Evolutionary conservation across 495 filamentous ascomycete species (phyloP).

Genomic region (Podospora pseudopauciseta): DNA sequence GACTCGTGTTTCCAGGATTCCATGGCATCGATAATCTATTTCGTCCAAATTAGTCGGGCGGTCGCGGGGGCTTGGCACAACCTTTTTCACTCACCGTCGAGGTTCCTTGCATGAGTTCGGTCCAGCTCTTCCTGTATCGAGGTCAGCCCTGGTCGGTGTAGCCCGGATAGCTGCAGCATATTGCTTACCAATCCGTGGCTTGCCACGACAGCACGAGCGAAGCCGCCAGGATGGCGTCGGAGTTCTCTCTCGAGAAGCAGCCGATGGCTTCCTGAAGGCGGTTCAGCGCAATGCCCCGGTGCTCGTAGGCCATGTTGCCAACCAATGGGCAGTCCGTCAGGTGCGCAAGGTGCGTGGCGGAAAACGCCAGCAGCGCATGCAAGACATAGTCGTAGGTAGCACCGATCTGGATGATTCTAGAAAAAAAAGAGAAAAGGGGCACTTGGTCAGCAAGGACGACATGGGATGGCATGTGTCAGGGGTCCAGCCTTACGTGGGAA

Average conservation of each 20-base stretch:
- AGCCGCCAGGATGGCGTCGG: constrained; percentile 87
- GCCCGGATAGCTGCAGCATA: constrained; percentile 32
- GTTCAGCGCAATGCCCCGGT: constrained; percentile 77
- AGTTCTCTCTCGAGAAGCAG: constrained; percentile 78
- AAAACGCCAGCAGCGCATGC: constrained; percentile 86
- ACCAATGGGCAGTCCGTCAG: constrained; percentile 77
- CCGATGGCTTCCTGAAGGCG: constrained; percentile 85
- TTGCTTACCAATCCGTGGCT: constrained; percentile 86
- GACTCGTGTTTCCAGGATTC: constrained; percentile 88
- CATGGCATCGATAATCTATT: constrained; percentile 83
- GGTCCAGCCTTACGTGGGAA: constrained; percentile 69
- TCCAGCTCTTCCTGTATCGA: constrained; percentile 75
- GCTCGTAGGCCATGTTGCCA: constrained; percentile 79
- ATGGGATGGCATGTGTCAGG: constrained; percentile 1
- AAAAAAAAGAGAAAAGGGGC: constrained; percentile 18
- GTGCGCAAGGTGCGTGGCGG: constrained; percentile 87
- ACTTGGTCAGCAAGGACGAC: constrained; percentile 26
- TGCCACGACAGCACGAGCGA: constrained; percentile 95
- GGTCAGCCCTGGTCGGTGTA: constrained; percentile 33
- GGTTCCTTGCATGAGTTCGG: constrained; percentile 85
- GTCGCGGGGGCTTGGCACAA: constrained; percentile 3
- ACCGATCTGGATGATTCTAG: constrained; percentile 80
- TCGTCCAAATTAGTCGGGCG: constrained; percentile 29
- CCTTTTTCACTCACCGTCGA: constrained; percentile 60
- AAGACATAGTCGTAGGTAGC: constrained; percentile 82